Evolutionary conservation across 495 filamentous ascomycete genomes (phyloP).

Genomic region (Chaetomium tenue): DNA sequence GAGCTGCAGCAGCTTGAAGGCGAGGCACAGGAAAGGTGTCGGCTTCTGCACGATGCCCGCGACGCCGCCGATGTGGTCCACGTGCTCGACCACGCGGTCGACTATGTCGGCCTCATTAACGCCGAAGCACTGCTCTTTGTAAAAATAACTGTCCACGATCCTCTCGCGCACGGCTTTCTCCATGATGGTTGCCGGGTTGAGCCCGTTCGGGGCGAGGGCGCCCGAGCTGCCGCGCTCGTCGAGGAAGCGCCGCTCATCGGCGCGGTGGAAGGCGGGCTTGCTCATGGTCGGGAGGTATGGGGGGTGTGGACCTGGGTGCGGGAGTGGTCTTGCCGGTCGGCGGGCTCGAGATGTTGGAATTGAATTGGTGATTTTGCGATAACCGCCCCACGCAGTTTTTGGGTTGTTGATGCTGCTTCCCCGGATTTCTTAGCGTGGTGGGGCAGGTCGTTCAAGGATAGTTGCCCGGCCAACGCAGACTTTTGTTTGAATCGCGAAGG

Average conservation of each 20-base stretch:
- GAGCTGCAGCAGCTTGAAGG: slow-evolving; percentile 91
- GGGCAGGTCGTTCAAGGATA: slow-evolving; percentile 1
- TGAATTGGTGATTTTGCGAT: background rate
- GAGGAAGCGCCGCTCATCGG: slow-evolving; percentile 71
- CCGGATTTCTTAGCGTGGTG: slow-evolving; percentile 2
- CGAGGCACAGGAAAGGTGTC: slow-evolving; percentile 89
- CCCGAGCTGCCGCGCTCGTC: slow-evolving; percentile 65
- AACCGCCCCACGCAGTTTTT: background rate
- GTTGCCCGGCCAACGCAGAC: slow-evolving; percentile 8
- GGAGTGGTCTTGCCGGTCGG: background rate
- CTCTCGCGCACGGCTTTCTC: slow-evolving; percentile 92
- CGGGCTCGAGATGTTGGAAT: background rate
- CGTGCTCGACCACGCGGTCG: slow-evolving; percentile 83
- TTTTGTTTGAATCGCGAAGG: slow-evolving; percentile 8
- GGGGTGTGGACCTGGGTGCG: background rate
- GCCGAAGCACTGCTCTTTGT: slow-evolving; percentile 97
- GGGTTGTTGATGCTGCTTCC: background rate
- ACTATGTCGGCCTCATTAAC: slow-evolving; percentile 87
- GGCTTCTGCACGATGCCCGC: slow-evolving; percentile 79
- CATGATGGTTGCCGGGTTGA: slow-evolving; percentile 86
- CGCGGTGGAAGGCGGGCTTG: slow-evolving; percentile 55
- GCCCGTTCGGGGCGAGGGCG: slow-evolving; percentile 59
- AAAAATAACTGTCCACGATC: slow-evolving; percentile 92
- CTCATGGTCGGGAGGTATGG: slow-evolving; percentile 20
- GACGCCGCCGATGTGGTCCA: slow-evolving; percentile 77